These are phyloP conservation scores for Poa pratensis DNA, from an alignment of 176 grass and related monocot species.

Conservation along the genomic window DNA sequence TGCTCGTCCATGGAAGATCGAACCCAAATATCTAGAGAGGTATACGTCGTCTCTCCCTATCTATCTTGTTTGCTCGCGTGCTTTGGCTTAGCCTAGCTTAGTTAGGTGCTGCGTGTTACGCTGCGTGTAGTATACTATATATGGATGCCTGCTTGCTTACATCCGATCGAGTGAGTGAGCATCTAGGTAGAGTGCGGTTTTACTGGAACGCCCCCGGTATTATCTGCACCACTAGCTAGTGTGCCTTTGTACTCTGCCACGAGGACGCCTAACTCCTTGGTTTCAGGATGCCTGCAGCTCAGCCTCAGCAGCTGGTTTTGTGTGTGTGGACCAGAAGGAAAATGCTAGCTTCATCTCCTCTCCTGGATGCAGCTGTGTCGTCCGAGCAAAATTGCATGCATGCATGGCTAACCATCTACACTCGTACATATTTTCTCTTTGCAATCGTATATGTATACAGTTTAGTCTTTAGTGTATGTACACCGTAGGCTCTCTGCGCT, in stretches of 20 bases:
- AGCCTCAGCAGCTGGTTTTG: background rate
- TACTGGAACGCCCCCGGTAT: conserved; percentile 12
- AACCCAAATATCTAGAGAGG: background rate
- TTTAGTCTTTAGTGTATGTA: background rate
- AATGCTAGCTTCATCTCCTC: conserved; percentile 1
- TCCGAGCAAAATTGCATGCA: background rate
- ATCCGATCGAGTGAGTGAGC: background rate
- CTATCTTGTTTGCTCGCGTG: background rate
- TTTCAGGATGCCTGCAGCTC: conserved; percentile 32
- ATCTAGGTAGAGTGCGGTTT: conserved; percentile 29
- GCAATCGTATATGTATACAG: background rate
- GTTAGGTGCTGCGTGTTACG: conserved; percentile 25
- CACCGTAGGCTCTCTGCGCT: background rate
- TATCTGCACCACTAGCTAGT: background rate
- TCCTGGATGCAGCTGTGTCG: conserved; percentile 4
- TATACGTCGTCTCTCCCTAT: background rate
- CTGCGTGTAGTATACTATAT: conserved; percentile 28
- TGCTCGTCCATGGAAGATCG: conserved; percentile 67
- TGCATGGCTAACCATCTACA: background rate
- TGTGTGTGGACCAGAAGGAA: conserved; percentile 42
- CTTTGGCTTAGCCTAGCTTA: conserved; percentile 2
- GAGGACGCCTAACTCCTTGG: conserved; percentile 5
- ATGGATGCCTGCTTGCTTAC: conserved; percentile 19
- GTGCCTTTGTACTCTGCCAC: conserved; percentile 19
- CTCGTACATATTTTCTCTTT: background rate